These are phyloP conservation scores for Kodamaea fungicola DNA, from an alignment of 1,139 yeast genomes.

Conservation along the genomic window DNA sequence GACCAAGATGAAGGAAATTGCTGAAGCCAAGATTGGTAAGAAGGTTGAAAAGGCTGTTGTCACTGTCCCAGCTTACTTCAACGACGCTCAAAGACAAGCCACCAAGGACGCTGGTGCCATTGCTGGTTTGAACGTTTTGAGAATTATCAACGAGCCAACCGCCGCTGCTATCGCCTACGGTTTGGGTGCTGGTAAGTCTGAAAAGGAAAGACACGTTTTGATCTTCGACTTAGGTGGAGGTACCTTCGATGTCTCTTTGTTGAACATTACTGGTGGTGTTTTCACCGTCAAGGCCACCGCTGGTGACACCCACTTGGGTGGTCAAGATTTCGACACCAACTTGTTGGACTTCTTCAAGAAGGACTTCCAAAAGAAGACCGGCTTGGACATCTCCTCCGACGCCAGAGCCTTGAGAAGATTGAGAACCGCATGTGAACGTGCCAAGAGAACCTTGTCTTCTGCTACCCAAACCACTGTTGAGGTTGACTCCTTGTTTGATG, in stretches of 20 bases:
- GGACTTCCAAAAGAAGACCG: constrained; percentile 97
- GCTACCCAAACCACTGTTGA: constrained; percentile 96
- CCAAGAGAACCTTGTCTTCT: constrained; percentile 97
- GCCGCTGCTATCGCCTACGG: constrained; percentile 99
- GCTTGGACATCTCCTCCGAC: constrained; percentile 85
- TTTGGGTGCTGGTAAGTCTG: constrained; percentile 91
- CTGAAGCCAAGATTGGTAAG: constrained; percentile 93
- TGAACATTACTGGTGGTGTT: constrained; percentile 98
- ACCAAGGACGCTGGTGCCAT: constrained; percentile 98
- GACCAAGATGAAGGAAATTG: constrained; percentile 97
- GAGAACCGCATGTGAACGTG: constrained; percentile 99
- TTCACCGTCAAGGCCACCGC: constrained; percentile 99
- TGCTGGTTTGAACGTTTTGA: constrained; percentile 93
- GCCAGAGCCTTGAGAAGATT: constrained; percentile 97
- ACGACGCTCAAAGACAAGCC: constrained; percentile 97
- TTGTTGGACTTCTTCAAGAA: constrained; percentile 89
- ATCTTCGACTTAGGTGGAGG: constrained; percentile 98
- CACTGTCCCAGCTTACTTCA: constrained; percentile 96
- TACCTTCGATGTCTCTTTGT: constrained; percentile 96
- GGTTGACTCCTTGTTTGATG: constrained; percentile 94
- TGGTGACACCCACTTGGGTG: constrained; percentile 99
- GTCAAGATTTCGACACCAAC: constrained; percentile 98
- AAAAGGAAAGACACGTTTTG: constrained; percentile 83
- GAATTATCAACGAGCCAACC: constrained; percentile 97
- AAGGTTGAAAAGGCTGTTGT: constrained; percentile 92